Base-by-base conservation (phyloP, 2,329 filamentous ascomycete genomes). In the Juglanconis sp. region DNA sequence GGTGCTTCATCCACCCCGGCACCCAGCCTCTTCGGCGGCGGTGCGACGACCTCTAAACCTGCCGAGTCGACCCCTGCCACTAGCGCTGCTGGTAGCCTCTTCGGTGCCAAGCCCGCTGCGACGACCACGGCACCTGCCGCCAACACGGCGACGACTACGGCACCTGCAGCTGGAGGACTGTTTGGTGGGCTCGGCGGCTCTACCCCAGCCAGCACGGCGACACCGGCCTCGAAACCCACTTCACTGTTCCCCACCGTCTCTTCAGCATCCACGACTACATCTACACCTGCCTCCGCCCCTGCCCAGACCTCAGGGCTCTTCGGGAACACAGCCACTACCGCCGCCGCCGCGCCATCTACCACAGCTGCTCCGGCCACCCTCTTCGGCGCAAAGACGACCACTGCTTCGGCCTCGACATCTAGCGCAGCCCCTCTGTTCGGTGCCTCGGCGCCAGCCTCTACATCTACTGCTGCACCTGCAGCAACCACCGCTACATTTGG, bases 91-190 rank as follows among this genome's bases (percentile, higher is more conserved):
- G 5, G 60, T 50, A 40, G 46, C 34, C 63, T 80, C 24, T 82
- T 83, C 56, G 73, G 75, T 56, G 67, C 72, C 17, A 79, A 78
- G 67, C 71, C 75, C 42, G 70, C 75, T 9, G 68, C 73, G 11
- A 62, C 75, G 10, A 62, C 63, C 2, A 32, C 65, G 2, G 44
- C 66, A 13, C 62, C 68, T 30, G 46, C 68, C n/a, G 8, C 17
- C 3, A 30, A 8, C 42, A 69, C 75, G 8, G 68, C 73, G 9
- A 62, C 75, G 9, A 62, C 63, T 3, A 36, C 65, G 6, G 44
- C 67, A 15, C 62, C 68, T 34, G 44, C 68, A 24, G 7, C 65
- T 7, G 59, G 61, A 4, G 50, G 48, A 35, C 54, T 60, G 7
- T 64, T 64, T 52, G 57, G 42, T 17, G 38, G 53, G 11, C 64